Conservation (phyloP, 768 basidiomycete species). For the Lactarius hatsudake region DNA sequence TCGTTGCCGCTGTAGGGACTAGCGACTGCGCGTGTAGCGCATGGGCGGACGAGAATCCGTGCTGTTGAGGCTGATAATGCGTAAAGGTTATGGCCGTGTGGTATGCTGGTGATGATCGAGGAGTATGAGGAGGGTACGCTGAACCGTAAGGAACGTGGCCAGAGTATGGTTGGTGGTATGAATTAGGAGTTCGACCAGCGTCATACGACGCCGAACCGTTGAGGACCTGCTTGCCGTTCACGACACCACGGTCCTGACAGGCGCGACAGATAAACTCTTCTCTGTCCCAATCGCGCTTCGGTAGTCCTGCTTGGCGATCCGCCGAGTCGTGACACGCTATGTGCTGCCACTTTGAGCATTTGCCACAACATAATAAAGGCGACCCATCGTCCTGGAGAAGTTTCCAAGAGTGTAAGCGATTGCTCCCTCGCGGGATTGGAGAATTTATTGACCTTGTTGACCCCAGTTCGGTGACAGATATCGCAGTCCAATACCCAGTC, state of each 20-base stretch:
- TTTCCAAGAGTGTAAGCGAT: conserved; percentile 19
- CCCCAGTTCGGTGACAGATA: conserved; percentile 68
- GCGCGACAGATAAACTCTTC: conserved; percentile 76
- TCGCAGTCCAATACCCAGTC: conserved; percentile 91
- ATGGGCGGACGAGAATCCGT: conserved; percentile 20
- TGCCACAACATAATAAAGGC: conserved; percentile 78
- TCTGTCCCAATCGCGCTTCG: conserved; percentile 77
- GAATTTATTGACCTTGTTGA: conserved; percentile 60
- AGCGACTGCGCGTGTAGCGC: conserved; percentile 8
- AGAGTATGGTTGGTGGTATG: conserved; percentile 13
- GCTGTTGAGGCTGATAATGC: conserved; percentile 29
- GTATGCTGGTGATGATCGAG: neutral
- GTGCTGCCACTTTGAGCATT: conserved; percentile 88
- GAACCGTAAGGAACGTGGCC: conserved; percentile 18
- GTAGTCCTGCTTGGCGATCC: conserved; percentile 61
- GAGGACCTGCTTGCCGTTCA: conserved; percentile 9
- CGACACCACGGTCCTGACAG: conserved; percentile 41
- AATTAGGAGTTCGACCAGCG: conserved; percentile 7
- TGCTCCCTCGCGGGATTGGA: neutral
- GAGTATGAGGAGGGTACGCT: neutral
- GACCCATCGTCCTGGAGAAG: conserved; percentile 67
- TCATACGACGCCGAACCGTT: conserved; percentile 16
- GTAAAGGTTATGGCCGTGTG: conserved; percentile 26
- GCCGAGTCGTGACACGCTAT: conserved; percentile 77
- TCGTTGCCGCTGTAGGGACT: neutral